Base-by-base conservation (phyloP, 176 grass and related monocot genomes). In the Oryza brachyantha region DNA sequence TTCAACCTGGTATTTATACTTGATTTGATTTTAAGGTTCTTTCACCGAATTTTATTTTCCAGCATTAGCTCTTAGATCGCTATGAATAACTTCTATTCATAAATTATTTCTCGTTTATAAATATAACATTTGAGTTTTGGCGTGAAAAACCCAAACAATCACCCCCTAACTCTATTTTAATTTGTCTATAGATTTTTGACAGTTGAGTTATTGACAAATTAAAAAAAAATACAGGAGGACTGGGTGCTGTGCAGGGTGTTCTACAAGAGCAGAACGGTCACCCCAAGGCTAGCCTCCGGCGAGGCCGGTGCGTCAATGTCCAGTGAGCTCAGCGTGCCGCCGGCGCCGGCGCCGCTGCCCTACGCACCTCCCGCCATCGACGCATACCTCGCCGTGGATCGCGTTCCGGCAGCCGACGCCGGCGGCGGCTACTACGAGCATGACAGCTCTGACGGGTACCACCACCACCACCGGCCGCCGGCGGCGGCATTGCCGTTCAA, bases 171-270 rank as follows among this genome's bases (percentile, higher is more conserved):
- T 17, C 19, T 10, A 0, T 24, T 21, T 52, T 4, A 45, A 41
- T 41, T 41, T 52, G 3, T 57, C 52, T 57, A n/a, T 24, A 24
- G 8, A 10, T 9, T 21, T 57, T 57, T 57, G 52, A 57, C 8
- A 57, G 50, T 54, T 54, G 50, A n/a, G 19, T 54, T 54, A 0
- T 54, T 54, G 17, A 57, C 8, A 57, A 32, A n/a, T n/a, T n/a
- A n/a, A n/a, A n/a, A 32, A 32, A 57, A 43, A 39, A 42, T 26
- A 75, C 72, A 93, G 90, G 86, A 86, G 80, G 84, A 90, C 69
- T 93, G 90, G 90, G 90, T 93, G 48, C 35, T 93, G n/a, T 93
- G 87, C 58, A 77, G 80, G 80, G 87, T 93, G 61, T 87, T 84
- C 42, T 84, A 78, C 87, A 84, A 90, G 81, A 87, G 72, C 72